A percentile compares a stretch with the other conserved stretches of the same genome.
These are phyloP conservation scores for Zalerion maritima DNA, from an alignment of 495 filamentous ascomycete species.

Conservation along the genomic window DNA sequence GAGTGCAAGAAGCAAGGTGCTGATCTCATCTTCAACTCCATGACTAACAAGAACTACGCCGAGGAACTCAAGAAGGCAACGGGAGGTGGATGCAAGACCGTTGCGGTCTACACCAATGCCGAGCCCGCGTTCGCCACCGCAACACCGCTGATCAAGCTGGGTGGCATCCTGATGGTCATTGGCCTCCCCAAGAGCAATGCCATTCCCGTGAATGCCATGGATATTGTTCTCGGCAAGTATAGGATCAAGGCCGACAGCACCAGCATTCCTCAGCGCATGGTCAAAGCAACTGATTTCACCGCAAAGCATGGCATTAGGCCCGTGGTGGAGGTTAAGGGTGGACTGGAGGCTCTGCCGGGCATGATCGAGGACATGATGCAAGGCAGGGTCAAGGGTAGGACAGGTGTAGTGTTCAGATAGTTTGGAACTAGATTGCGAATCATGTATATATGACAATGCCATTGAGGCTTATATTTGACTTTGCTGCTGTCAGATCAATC, in stretches of 20 bases:
- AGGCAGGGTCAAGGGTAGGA: too few species aligned
- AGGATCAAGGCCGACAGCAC: constrained; percentile 13
- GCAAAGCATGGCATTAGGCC: constrained; percentile 22
- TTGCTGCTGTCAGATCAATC: too few species aligned
- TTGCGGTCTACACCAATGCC: constrained; percentile 21
- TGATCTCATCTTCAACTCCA: constrained; percentile 24
- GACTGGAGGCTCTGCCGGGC: constrained; percentile 17
- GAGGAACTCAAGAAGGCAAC: constrained; percentile 20
- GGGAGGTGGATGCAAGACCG: constrained; percentile 18
- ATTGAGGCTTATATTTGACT: too few species aligned
- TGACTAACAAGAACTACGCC: constrained; percentile 17
- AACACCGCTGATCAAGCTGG: constrained; percentile 1
- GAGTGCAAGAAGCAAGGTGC: constrained; percentile 38
- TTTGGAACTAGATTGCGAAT: too few species aligned
- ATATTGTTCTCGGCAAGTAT: constrained; percentile 9
- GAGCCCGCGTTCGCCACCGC: constrained; percentile 13
- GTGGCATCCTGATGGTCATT: constrained; percentile 26
- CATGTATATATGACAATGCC: too few species aligned
- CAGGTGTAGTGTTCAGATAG: too few species aligned
- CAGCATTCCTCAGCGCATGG: constrained; percentile 21
- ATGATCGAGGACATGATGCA: constrained; percentile 17
- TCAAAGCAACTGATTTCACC: constrained; percentile 22
- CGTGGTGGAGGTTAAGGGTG: constrained; percentile 17
- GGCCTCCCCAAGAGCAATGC: constrained; percentile 19
- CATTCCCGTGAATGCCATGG: constrained; percentile 12